Evolutionary conservation across 768 basidiomycete genomes (phyloP), one percentile per base, ranked within the genome.

Genomic region (Leucocoprinus sp.): DNA sequence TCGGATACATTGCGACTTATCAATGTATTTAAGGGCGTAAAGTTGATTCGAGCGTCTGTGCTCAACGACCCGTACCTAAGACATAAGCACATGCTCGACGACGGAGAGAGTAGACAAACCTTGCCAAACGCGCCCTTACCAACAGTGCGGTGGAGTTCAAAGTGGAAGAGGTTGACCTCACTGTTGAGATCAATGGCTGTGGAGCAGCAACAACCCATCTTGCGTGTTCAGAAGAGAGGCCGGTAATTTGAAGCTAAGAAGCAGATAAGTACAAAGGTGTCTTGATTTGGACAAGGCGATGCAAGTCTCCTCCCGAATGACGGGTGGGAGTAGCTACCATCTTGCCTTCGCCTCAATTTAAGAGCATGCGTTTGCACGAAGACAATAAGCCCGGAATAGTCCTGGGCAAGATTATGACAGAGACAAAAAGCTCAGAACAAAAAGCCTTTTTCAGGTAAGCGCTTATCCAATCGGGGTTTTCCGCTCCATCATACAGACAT

Each of bases 111-210:
- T 8, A 52, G 31, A 61, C 73, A 27, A 42, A 93, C 93, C 82
- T 97, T 98, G 62, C 95, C 95, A 70, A 98, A 99, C 19, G 95
- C 92, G 36, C 96, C 95, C 64, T 92, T 96, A 34, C 96, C 96
- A 11, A 98, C 90, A 17, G 88, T 90, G 38, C 93, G 79, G 60
- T 96, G 83, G 37, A 99, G 84, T 60, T 95, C 89, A 59, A 98
- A 99, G 68, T 98, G 95, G 67, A 85, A 98, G 39, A 99, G 82
- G 60, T 80, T 89, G 63, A 84, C 79, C 57, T 92, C 88, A 37
- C 75, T 71, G 52, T 87, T 82, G 62, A 88, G 89, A 69, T 93
- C 89, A 54, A 93, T 76, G 17, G 86, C 85, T 66, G 88, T 73
- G 64, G 80, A 78, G 58, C 78, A 71, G 60, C 74, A 75, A 62